Evolutionary conservation across 768 basidiomycete genomes (phyloP).

Genomic region (Hygrophorus russula): DNA sequence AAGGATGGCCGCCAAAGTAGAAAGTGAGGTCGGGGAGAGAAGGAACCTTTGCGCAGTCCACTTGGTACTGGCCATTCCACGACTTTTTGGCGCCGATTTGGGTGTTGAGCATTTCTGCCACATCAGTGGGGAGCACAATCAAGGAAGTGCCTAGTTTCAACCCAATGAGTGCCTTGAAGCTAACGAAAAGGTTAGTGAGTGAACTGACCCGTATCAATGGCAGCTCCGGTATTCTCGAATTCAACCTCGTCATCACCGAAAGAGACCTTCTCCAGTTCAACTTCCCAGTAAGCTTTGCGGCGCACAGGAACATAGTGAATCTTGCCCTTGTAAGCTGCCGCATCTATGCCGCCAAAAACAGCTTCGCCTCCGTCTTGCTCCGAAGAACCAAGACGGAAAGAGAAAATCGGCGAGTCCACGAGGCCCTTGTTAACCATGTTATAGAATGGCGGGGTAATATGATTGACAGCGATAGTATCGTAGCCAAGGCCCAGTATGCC

Average conservation of each 20-base stretch:
- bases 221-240: conserved; percentile 87
- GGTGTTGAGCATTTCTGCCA: conserved; percentile 96
- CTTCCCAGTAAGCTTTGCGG: conserved; percentile 97
- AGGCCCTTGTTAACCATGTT: conserved; percentile 77
- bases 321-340: conserved; percentile 63
- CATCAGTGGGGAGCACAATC: conserved; percentile 86
- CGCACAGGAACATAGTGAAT: conserved; percentile 84
- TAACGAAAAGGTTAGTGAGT: not conserved
- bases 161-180: conserved; percentile 1
- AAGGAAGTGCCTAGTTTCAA: conserved; percentile 66
- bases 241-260: conserved; percentile 87
- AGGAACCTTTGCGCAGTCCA: conserved; percentile 84
- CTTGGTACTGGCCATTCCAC: conserved; percentile 93
- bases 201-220: conserved; percentile 70
- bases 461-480: conserved; percentile 91
- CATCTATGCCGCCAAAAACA: conserved; percentile 85
- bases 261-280: conserved; percentile 76
- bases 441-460: conserved; percentile 90
- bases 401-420: conserved; percentile 79
- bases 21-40: conserved; percentile 76
- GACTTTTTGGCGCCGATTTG: conserved; percentile 89
- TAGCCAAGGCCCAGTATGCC: conserved; percentile 92
- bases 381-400: conserved; percentile 84
- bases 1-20: conserved; percentile 71
- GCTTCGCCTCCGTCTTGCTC: conserved; percentile 88